phyloP scores from a whole-genome alignment of 2,329 filamentous ascomycete genomes.

The Pochonia chlamydosporia region DNA sequence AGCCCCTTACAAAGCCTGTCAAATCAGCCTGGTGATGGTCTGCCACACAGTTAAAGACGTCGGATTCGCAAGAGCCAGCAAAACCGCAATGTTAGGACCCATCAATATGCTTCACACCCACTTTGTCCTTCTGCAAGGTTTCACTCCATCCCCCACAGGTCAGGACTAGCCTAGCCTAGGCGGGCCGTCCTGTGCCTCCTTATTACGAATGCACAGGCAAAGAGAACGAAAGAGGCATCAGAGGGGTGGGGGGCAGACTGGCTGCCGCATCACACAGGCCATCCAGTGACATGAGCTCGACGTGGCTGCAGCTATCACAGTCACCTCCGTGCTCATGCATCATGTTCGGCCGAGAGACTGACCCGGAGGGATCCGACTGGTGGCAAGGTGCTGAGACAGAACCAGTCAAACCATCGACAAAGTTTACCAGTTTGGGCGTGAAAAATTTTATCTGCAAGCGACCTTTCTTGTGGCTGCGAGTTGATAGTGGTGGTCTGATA shows the following conservation, averaged over 20 bases:
- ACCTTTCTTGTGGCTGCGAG: background rate
- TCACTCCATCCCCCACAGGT: background rate
- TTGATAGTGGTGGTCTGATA: background rate
- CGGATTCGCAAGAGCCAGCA: slow-evolving; percentile 3
- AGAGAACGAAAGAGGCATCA: background rate
- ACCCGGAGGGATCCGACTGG: background rate
- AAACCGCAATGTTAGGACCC: slow-evolving; percentile 2
- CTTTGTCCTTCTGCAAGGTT: background rate
- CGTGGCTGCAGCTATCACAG: background rate
- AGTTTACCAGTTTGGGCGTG: background rate
- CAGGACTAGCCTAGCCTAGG: background rate
- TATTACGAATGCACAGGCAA: too few species aligned
- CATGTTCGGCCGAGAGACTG: background rate
- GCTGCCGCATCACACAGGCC: background rate
- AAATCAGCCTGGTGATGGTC: background rate
- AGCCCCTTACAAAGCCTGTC: background rate
- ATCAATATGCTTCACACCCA: slow-evolving; percentile 3
- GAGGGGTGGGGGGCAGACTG: background rate
- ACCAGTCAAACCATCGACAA: background rate
- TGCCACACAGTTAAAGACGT: background rate
- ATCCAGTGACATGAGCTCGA: background rate
- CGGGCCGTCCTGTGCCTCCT: too few species aligned
- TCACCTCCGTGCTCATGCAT: background rate
- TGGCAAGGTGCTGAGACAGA: background rate
- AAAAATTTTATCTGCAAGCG: background rate